Evolutionary conservation across 139 green algal genomes (phyloP).

Genomic region (Zygnema cylindricum): DNA sequence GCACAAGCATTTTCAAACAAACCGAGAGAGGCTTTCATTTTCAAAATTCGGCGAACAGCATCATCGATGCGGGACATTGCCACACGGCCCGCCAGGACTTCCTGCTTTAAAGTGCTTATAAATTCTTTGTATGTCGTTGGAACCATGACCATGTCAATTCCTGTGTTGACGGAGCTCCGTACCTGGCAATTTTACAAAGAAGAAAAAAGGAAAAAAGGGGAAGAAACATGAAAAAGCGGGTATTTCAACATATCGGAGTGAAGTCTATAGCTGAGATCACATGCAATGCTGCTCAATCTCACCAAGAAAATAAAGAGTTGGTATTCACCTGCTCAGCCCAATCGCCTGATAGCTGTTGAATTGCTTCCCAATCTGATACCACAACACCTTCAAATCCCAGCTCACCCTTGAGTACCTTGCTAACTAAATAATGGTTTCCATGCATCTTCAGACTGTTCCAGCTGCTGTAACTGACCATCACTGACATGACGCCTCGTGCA

Average conservation of each 20-base stretch:
- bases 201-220: too few relatives aligned
- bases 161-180: constrained; percentile 19
- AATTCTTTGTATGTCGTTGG: constrained; percentile 14
- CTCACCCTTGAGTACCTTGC: constrained; percentile 29
- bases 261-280: not conserved
- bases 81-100: constrained; percentile 29
- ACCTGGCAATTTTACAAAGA: not conserved
- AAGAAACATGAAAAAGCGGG: too few relatives aligned
- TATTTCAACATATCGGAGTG: not conserved
- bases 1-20: constrained; percentile 50
- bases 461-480: constrained; percentile 52
- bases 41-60: constrained; percentile 36
- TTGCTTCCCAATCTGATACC: constrained; percentile 41
- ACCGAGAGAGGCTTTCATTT: constrained; percentile 21
- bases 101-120: constrained; percentile 2
- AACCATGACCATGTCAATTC: constrained; percentile 52
- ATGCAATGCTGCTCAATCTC: not conserved
- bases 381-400: constrained; percentile 29
- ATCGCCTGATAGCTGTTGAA: constrained; percentile 23
- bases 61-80: constrained; percentile 46
- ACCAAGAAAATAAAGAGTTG: not conserved
- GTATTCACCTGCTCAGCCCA: not conserved
- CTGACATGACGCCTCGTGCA: not conserved
- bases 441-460: constrained; percentile 57
- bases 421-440: constrained; percentile 36